phyloP scores from a whole-genome alignment of 495 filamentous ascomycete species.

The Gamarada debralockiae region DNA sequence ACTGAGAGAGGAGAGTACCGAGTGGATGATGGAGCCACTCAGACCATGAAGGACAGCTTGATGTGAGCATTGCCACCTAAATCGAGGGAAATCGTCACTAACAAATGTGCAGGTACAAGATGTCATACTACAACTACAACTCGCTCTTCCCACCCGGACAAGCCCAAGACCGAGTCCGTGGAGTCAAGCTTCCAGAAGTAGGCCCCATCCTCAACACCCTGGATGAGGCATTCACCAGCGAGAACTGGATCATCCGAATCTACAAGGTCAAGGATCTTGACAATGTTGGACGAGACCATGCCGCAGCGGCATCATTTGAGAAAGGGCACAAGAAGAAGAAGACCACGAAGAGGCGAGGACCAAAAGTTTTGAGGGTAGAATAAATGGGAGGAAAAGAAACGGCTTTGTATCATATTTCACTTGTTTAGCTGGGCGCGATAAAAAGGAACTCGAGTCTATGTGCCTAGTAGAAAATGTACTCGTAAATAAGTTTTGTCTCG shows the following conservation, averaged over 20 bases:
- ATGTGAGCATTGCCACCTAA: slow-evolving; percentile 63
- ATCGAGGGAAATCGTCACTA: slow-evolving; percentile 25
- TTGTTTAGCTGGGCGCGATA: neutral
- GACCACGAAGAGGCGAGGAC: slow-evolving; percentile 70
- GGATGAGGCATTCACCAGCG: slow-evolving; percentile 96
- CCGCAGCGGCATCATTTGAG: slow-evolving; percentile 80
- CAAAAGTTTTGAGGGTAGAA: slow-evolving; percentile 79
- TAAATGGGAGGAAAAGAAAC: slow-evolving; percentile 36
- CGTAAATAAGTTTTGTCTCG: neutral
- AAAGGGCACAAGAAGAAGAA: slow-evolving; percentile 94
- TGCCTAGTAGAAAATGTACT: neutral
- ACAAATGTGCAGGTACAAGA: slow-evolving; percentile 82
- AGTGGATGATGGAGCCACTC: slow-evolving; percentile 90
- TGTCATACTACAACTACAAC: slow-evolving; percentile 99
- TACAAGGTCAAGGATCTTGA: slow-evolving; percentile 99
- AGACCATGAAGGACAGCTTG: slow-evolving; percentile 97
- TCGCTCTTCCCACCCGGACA: slow-evolving; percentile 88
- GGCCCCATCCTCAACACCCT: slow-evolving; percentile 83
- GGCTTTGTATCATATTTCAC: slow-evolving; percentile 24
- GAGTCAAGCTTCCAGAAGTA: slow-evolving; percentile 72
- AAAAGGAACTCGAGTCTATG: neutral
- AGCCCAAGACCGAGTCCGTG: slow-evolving; percentile 87
- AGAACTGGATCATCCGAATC: slow-evolving; percentile 99
- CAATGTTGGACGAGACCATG: slow-evolving; percentile 89
- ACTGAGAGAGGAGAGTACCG: slow-evolving; percentile 93